These are phyloP conservation scores for Gastrolobium bilobum DNA, from an alignment of 306 rosid species.

Conservation along the genomic window DNA sequence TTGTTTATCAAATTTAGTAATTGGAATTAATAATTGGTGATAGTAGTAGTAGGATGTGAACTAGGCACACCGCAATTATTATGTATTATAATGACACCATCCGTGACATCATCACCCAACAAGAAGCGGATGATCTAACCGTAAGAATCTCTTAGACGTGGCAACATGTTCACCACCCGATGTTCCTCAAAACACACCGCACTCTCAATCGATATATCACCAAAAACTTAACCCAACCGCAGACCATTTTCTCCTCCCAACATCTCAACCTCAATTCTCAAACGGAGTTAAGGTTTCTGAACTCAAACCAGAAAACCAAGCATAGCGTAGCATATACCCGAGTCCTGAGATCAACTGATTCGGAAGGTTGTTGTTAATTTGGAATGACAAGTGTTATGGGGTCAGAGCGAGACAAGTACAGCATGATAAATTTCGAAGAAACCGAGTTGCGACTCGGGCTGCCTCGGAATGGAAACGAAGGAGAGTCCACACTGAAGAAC, in stretches of 20 bases:
- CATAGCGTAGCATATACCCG: too few species aligned
- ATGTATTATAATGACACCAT: conserved; percentile 43
- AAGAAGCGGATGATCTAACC: conserved; percentile 47
- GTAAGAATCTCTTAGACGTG: conserved; percentile 52
- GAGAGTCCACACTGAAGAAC: conserved; percentile 22
- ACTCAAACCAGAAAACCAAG: not conserved
- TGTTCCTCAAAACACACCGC: not conserved
- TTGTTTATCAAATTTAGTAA: not conserved
- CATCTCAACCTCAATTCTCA: not conserved
- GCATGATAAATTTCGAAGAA: conserved; percentile 67
- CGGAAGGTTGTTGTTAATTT: not conserved
- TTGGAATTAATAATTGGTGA: not conserved
- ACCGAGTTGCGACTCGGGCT: conserved; percentile 76
- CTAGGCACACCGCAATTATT: conserved; percentile 54
- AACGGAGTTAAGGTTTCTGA: not conserved
- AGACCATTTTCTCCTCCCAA: conserved; percentile 18
- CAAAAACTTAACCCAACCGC: not conserved
- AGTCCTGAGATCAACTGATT: not conserved
- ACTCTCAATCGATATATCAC: conserved; percentile 31
- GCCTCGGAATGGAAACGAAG: conserved; percentile 57
- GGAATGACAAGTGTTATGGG: conserved; percentile 31
- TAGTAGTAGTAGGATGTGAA: conserved; percentile 48
- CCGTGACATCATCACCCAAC: conserved; percentile 64
- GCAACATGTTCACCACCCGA: conserved; percentile 44
- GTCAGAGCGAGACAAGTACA: conserved; percentile 42